phyloP scores from a whole-genome alignment of 805 yeast genomes.

The Metschnikowia gelsemii region DNA sequence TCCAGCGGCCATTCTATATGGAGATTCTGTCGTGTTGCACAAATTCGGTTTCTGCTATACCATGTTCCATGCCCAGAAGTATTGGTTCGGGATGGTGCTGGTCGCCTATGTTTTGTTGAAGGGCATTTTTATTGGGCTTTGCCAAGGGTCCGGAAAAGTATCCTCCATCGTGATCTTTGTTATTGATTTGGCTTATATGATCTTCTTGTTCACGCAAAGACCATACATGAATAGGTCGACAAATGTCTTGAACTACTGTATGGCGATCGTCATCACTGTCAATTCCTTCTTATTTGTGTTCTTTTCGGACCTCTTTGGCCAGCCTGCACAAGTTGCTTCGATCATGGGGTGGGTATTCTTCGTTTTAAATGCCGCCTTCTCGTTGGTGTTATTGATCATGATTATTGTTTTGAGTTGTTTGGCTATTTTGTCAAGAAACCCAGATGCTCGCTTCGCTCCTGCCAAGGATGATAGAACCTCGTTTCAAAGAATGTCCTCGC shows the following conservation, averaged over 20 bases:
- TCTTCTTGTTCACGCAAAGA: conserved; percentile 56
- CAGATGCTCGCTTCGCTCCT: conserved; percentile 84
- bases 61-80: conserved; percentile 76
- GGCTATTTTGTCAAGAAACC: conserved; percentile 73
- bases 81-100: conserved; percentile 78
- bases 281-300: conserved; percentile 85
- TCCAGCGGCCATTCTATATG: conserved; percentile 85
- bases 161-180: conserved; percentile 77
- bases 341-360: conserved; percentile 93
- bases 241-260: conserved; percentile 69
- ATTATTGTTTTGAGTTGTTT: conserved; percentile 65
- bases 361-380: conserved; percentile 83
- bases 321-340: conserved; percentile 73
- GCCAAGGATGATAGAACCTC: conserved; percentile 92
- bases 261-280: conserved; percentile 67
- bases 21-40: conserved; percentile 67
- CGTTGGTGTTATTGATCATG: conserved; percentile 67
- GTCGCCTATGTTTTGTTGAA: conserved; percentile 62
- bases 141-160: conserved; percentile 78
- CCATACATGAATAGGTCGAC: conserved; percentile 86
- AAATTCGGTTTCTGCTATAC: conserved; percentile 88
- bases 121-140: conserved; percentile 70
- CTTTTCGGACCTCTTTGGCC: conserved; percentile 81
- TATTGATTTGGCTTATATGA: conserved; percentile 68
- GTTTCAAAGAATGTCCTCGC: conserved; percentile 56